Evolutionary conservation across 768 basidiomycete species (phyloP).

Genomic region (Lactarius evosmus): DNA sequence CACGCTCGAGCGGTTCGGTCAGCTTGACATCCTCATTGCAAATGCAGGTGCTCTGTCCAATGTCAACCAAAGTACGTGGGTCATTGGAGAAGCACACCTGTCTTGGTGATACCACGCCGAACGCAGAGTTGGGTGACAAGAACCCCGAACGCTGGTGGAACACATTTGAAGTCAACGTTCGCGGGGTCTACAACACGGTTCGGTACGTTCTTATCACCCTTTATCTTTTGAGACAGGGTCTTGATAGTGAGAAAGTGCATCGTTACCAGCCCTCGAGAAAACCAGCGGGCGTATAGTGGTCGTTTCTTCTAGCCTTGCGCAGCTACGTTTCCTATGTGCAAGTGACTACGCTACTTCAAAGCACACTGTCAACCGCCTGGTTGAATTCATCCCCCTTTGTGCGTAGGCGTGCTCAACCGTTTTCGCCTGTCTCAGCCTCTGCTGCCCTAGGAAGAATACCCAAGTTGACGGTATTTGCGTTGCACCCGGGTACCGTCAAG

Average conservation of each 20-base stretch:
- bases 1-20: conserved; percentile 29
- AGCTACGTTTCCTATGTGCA: not conserved
- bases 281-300: conserved; percentile 14
- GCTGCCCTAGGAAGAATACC: conserved; percentile 2
- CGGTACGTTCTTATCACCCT: conserved; percentile 18
- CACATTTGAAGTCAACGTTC: conserved; percentile 30
- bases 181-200: conserved; percentile 29
- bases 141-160: conserved; percentile 32
- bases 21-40: conserved; percentile 29
- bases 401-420: not conserved
- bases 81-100: not conserved
- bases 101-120: not conserved
- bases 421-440: not conserved
- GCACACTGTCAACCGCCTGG: conserved; percentile 13
- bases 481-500: conserved; percentile 14
- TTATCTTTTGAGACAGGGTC: not conserved
- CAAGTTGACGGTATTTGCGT: conserved; percentile 14
- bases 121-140: conserved; percentile 25
- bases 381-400: conserved; percentile 18
- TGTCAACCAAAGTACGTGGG: not conserved
- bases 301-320: conserved; percentile 3
- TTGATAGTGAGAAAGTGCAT: not conserved
- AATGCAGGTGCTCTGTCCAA: conserved; percentile 16
- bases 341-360: conserved; percentile 18
- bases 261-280: conserved; percentile 1